Percentiles rank a stretch among this genome's conserved stretches.
Evolutionary conservation across 169 alveolate genomes (phyloP).

Genomic region (Plasmodium yoelii): DNA sequence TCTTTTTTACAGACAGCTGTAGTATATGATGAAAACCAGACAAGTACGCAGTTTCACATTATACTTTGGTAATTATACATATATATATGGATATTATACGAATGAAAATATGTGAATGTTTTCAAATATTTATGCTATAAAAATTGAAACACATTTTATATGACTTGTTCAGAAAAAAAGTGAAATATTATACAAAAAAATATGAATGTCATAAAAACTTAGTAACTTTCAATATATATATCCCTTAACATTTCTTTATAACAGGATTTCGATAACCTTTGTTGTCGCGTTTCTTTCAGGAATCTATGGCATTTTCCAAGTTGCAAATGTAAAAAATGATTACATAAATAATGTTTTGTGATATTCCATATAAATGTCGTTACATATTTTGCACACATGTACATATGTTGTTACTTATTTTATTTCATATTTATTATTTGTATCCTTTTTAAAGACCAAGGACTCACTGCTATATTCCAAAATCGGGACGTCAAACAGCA

Average conservation of each 20-base stretch:
- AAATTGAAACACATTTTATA: background rate
- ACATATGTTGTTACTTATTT: background rate
- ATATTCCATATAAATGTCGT: background rate
- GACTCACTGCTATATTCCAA: constrained; percentile 66
- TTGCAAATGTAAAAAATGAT: constrained; percentile 26
- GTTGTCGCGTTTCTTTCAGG: constrained; percentile 46
- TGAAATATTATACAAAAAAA: too few relatives aligned
- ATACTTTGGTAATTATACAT: constrained; percentile 41
- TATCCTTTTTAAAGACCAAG: constrained; percentile 31
- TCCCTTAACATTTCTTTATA: background rate
- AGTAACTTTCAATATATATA: background rate
- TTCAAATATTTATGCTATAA: background rate
- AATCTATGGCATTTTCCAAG: constrained; percentile 40
- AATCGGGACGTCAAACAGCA: constrained; percentile 45
- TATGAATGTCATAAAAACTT: background rate
- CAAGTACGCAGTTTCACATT: constrained; percentile 38
- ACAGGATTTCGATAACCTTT: constrained; percentile 47
- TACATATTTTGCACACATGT: too few relatives aligned
- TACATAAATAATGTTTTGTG: background rate
- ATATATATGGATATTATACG: background rate
- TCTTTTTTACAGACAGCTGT: constrained; percentile 35
- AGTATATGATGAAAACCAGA: constrained; percentile 73
- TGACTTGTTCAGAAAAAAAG: background rate
- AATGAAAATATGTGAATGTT: background rate
- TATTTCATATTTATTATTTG: background rate